Conservation (phyloP, 495 filamentous ascomycete species). For the Penicillium mononematosum region DNA sequence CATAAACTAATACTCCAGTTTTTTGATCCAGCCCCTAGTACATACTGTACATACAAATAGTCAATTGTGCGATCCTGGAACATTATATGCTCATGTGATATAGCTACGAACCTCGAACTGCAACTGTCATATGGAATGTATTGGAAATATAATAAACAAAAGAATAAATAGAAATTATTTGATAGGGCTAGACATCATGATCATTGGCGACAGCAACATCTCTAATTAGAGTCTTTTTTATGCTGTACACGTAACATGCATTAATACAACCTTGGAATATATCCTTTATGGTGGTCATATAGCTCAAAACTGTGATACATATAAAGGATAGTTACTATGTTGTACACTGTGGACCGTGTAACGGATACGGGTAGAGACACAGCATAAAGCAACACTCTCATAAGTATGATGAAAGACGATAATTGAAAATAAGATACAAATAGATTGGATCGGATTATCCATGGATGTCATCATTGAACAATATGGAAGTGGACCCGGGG, state of each 20-base stretch:
- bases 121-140: neutral
- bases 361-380: neutral
- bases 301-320: neutral
- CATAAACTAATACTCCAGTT: neutral
- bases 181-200: neutral
- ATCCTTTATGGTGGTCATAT: neutral
- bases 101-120: neutral
- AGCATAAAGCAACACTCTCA: neutral
- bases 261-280: no score
- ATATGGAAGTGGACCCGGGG: conserved; percentile 10
- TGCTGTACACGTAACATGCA: neutral
- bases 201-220: neutral
- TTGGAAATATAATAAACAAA: neutral
- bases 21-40: neutral
- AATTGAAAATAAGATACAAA: neutral
- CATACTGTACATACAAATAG: neutral
- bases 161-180: neutral
- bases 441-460: conserved; percentile 20
- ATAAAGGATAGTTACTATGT: neutral
- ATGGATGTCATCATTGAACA: conserved; percentile 9
- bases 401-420: neutral
- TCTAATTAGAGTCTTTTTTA: neutral
- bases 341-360: neutral
- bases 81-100: neutral
- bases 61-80: neutral